Evolutionary conservation across 2,329 filamentous ascomycete genomes (phyloP), one percentile per base, ranked within the genome.

Genomic region (Thermomyces lanuginosus): DNA sequence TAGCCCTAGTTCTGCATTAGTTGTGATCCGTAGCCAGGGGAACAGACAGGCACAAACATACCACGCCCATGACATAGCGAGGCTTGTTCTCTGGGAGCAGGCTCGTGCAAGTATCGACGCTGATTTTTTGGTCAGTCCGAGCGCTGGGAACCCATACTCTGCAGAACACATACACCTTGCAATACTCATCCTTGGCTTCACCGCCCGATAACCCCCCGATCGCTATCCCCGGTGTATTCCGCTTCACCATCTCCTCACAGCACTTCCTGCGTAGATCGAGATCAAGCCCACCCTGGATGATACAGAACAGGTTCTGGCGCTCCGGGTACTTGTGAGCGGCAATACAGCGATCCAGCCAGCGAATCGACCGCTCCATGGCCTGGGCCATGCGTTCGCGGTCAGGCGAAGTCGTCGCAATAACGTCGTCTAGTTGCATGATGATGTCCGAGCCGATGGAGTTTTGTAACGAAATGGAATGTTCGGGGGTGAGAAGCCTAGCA

Each of bases 401-500:
- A 0, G 86, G 86, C 0, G 83, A 93, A 0, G 89, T 98, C 0
- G 89, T 95, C 16, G 83, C 86, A 27, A 98, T 77, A 8, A 98
- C 91, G 53, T 98, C 91, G 61, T 98, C 89, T 3, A 98, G 72
- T 56, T 98, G 91, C 91, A 98, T 98, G 39, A 95, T 93, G 42
- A 98, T 95, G 55, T 98, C 89, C 36, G 82, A 92, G 37, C 89
- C 89, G 44, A 98, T 98, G 29, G 77, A 86, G 55, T 98, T 95
- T 51, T 98, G 89, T 3, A 98, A 66, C 7, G 75, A 76, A 42
- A 98, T 93, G 1, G 89, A 95, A 58, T 95, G 86, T 52, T 98
- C 91, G 0, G 89, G 89, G 0, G 89, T 98, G 24, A 98, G 72
- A 7, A 98, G 72, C 65, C 65, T 69, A 27, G 9, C 30, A 6